Percentiles rank a stretch among this genome's conserved stretches.
These are phyloP conservation scores for Delitschia confertaspora DNA, from an alignment of 495 filamentous ascomycete species.

Conservation along the genomic window DNA sequence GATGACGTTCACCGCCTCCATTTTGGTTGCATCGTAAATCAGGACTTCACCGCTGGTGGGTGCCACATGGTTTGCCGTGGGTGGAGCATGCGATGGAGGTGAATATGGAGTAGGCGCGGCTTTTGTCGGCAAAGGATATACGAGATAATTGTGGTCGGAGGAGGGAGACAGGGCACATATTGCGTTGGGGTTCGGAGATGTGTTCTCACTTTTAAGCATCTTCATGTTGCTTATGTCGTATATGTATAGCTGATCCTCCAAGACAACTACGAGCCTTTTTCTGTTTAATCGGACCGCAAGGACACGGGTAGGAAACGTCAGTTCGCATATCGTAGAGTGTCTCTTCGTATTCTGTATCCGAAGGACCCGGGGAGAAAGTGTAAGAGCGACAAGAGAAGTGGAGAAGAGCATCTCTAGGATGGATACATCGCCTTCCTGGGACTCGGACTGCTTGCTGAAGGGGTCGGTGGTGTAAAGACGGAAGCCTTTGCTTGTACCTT, in stretches of 20 bases:
- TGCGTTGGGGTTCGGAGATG: constrained; percentile 81
- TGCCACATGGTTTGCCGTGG: constrained; percentile 60
- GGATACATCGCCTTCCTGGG: constrained; percentile 83
- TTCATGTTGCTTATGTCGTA: constrained; percentile 99
- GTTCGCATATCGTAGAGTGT: constrained; percentile 93
- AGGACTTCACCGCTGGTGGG: constrained; percentile 88
- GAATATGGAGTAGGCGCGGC: constrained; percentile 52
- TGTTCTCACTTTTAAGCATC: constrained; percentile 78
- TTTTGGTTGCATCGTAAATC: constrained; percentile 76
- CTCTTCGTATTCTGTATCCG: constrained; percentile 98
- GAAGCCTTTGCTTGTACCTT: constrained; percentile 83
- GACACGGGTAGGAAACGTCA: constrained; percentile 91
- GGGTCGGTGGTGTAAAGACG: constrained; percentile 94
- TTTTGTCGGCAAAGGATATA: constrained; percentile 84
- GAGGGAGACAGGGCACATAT: constrained; percentile 89
- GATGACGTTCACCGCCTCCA: constrained; percentile 85
- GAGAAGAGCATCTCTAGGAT: constrained; percentile 99
- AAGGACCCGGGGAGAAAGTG: constrained; percentile 78
- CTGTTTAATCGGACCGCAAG: constrained; percentile 88
- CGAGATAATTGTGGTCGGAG: constrained; percentile 90
- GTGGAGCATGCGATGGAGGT: constrained; percentile 76
- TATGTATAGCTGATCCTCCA: constrained; percentile 92
- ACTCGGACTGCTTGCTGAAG: constrained; percentile 86
- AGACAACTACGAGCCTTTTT: constrained; percentile 82
- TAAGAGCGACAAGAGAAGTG: constrained; percentile 90